Percentiles rank a stretch among this genome's conserved stretches.
Evolutionary conservation across 805 yeast species (phyloP).

Genomic region (Tetrapisispora fleetii): DNA sequence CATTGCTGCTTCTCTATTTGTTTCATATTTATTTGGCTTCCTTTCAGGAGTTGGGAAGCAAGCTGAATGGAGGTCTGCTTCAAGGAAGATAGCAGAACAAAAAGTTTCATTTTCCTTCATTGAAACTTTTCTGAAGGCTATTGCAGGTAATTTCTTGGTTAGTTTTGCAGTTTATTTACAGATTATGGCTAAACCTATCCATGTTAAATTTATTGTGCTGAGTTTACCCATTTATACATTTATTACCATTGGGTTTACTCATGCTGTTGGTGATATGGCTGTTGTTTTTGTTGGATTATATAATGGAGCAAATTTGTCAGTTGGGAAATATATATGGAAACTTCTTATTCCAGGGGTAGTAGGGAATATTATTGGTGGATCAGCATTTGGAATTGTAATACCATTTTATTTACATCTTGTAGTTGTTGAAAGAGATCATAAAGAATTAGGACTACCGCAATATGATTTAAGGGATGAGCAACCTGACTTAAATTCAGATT

Average conservation of each 20-base stretch:
- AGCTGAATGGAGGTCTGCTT: slow-evolving; percentile 37
- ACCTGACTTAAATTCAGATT: slow-evolving; percentile 67
- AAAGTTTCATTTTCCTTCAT: slow-evolving; percentile 42
- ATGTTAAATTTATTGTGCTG: slow-evolving; percentile 59
- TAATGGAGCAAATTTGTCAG: slow-evolving; percentile 54
- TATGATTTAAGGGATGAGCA: slow-evolving; percentile 72
- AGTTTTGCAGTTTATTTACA: slow-evolving; percentile 68
- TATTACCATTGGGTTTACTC: slow-evolving; percentile 71
- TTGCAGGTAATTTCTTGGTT: slow-evolving; percentile 73
- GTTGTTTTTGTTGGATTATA: slow-evolving; percentile 55
- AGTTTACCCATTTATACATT: slow-evolving; percentile 64
- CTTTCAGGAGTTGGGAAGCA: slow-evolving; percentile 40
- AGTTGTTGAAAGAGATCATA: slow-evolving; percentile 64
- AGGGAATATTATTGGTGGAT: slow-evolving; percentile 78
- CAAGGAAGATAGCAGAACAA: slow-evolving; percentile 37
- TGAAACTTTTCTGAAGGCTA: slow-evolving; percentile 56
- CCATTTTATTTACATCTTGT: slow-evolving; percentile 69
- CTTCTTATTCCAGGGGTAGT: slow-evolving; percentile 57
- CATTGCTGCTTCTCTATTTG: slow-evolving; percentile 53
- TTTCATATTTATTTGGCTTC: slow-evolving; percentile 53
- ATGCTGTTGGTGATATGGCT: slow-evolving; percentile 77
- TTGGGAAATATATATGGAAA: slow-evolving; percentile 63
- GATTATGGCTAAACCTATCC: slow-evolving; percentile 68
- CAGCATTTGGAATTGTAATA: slow-evolving; percentile 48
- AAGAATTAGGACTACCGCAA: slow-evolving; percentile 49